phyloP scores from a whole-genome alignment of 495 filamentous ascomycete genomes.

The Penicillium steckii region DNA sequence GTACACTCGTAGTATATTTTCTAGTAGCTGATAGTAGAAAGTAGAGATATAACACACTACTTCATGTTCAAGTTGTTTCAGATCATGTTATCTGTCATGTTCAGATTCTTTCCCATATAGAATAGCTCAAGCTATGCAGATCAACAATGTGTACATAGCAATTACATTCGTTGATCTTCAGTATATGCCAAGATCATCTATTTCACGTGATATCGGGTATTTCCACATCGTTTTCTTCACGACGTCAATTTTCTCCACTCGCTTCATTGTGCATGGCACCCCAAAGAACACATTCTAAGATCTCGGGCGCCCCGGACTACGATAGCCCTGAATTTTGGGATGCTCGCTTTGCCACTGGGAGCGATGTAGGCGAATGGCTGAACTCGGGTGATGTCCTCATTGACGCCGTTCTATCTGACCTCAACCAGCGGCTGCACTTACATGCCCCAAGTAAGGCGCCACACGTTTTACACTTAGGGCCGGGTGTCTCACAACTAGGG shows the following conservation, averaged over 20 bases:
- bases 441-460: slow-evolving; percentile 6
- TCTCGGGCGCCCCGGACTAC: slow-evolving; percentile 39
- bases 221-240: background rate
- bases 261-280: slow-evolving; percentile 5
- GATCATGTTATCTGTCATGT: too few relatives aligned
- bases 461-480: slow-evolving; percentile 39
- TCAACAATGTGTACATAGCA: too few relatives aligned
- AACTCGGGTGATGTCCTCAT: slow-evolving; percentile 39
- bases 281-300: slow-evolving; percentile 19
- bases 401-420: slow-evolving; percentile 26
- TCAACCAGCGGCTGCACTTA: slow-evolving; percentile 18
- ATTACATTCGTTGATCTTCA: too few relatives aligned
- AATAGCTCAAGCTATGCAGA: too few relatives aligned
- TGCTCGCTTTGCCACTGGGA: slow-evolving; percentile 36
- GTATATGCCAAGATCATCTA: too few relatives aligned
- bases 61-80: too few relatives aligned
- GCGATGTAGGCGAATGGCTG: slow-evolving; percentile 45
- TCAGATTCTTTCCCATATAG: too few relatives aligned
- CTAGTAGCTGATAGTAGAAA: too few relatives aligned
- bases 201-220: background rate
- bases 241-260: background rate
- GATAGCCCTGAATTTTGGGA: slow-evolving; percentile 42
- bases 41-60: too few relatives aligned
- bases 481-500: slow-evolving; percentile 40
- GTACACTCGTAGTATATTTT: too few relatives aligned